Evolutionary conservation across 345 rosid species (phyloP).

Genomic region (Noccaea caerulescens): DNA sequence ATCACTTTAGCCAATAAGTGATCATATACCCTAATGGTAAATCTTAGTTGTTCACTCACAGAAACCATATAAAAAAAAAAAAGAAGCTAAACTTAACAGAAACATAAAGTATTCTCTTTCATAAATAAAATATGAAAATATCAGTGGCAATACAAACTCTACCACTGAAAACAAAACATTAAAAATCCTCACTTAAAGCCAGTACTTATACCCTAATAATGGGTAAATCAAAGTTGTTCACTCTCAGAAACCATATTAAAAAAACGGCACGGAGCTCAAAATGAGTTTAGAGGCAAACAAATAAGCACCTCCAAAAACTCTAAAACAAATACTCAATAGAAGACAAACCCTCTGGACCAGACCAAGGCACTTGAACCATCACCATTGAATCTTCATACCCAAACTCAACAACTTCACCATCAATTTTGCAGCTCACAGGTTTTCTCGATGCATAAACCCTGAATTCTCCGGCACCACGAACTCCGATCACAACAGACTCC

Average conservation of each 20-base stretch:
- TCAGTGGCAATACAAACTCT: slow-evolving; percentile 12
- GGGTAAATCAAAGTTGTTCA: slow-evolving; percentile 20
- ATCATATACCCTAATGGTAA: not conserved
- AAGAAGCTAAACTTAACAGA: not conserved
- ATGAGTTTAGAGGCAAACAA: slow-evolving; percentile 19
- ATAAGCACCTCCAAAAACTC: slow-evolving; percentile 19
- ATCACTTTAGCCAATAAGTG: not conserved
- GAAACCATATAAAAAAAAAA: slow-evolving; percentile 21
- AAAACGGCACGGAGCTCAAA: slow-evolving; percentile 37
- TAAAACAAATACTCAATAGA: slow-evolving; percentile 63
- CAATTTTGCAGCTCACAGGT: slow-evolving; percentile 65
- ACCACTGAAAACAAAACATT: not conserved
- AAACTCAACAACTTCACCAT: slow-evolving; percentile 63
- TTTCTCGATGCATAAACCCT: slow-evolving; percentile 66
- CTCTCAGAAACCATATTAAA: slow-evolving; percentile 39
- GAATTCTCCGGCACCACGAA: slow-evolving; percentile 79
- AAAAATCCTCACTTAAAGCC: not conserved
- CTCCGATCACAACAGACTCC: slow-evolving; percentile 50
- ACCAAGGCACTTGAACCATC: slow-evolving; percentile 66
- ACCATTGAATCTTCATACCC: slow-evolving; percentile 60
- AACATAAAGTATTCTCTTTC: not conserved
- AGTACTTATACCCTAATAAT: not conserved
- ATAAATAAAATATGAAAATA: slow-evolving; percentile 30
- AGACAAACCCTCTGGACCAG: slow-evolving; percentile 53
- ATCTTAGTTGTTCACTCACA: slow-evolving; percentile 33